A percentile compares a stretch with the other conserved stretches of the same genome.
phyloP scores from a whole-genome alignment of 768 basidiomycete genomes.

The Leccinellum albellum region DNA sequence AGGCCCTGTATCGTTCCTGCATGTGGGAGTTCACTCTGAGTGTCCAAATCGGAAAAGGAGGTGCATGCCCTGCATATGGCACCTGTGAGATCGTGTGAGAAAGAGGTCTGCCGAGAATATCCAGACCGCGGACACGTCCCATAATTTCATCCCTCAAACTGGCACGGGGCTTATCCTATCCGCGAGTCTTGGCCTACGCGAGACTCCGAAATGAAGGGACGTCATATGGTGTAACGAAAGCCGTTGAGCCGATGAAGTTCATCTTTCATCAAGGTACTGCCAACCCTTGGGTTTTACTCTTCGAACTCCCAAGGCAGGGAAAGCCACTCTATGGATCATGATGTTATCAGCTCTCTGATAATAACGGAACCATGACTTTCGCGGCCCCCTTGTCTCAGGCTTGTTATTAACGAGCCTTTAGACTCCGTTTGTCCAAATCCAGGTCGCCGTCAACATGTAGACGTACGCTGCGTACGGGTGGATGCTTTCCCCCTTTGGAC shows the following conservation, averaged over 20 bases:
- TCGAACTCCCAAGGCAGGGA: slow-evolving; percentile 5
- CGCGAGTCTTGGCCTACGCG: slow-evolving; percentile 5
- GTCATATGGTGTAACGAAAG: slow-evolving; percentile 7
- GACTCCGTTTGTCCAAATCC: not conserved
- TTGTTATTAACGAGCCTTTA: not conserved
- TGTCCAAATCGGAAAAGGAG: slow-evolving; percentile 2
- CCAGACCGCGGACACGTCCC: slow-evolving; percentile 1
- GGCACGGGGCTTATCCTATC: slow-evolving; percentile 3
- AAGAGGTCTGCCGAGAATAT: slow-evolving; percentile 18
- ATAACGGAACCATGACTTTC: not conserved
- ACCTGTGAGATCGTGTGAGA: slow-evolving; percentile 10
- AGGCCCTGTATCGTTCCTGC: slow-evolving; percentile 7
- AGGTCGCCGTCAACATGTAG: not conserved
- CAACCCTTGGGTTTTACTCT: not conserved
- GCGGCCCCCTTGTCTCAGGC: not conserved
- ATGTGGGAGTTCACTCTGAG: slow-evolving; percentile 11
- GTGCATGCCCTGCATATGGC: slow-evolving; percentile 13
- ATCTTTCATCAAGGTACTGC: slow-evolving; percentile 4
- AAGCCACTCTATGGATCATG: not conserved
- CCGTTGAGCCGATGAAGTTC: slow-evolving; percentile 7
- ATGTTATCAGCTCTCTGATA: not conserved
- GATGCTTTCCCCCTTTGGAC: not conserved
- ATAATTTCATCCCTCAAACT: not conserved
- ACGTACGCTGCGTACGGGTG: slow-evolving; percentile 8
- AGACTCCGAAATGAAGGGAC: slow-evolving; percentile 4